phyloP scores from a whole-genome alignment of 2,329 filamentous ascomycete species.

The Fusarium beomiforme region DNA sequence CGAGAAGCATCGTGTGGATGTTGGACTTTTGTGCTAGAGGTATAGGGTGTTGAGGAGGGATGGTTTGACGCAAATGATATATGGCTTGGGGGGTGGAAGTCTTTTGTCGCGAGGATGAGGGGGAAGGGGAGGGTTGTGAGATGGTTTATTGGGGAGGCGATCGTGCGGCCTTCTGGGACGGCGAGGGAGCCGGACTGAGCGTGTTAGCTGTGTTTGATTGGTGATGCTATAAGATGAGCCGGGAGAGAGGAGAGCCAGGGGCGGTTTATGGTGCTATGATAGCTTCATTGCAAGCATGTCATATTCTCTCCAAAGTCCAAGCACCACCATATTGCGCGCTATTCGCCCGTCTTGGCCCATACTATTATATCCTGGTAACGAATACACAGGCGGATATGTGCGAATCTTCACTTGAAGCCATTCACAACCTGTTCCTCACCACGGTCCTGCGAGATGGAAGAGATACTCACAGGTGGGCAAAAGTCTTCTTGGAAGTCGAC shows the following conservation, averaged over 20 bases:
- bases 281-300: too few relatives aligned
- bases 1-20: slow-evolving; percentile 73
- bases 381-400: too few relatives aligned
- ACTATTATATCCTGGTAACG: too few relatives aligned
- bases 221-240: too few relatives aligned
- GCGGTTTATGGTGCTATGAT: too few relatives aligned
- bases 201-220: too few relatives aligned
- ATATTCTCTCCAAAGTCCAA: too few relatives aligned
- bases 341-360: not conserved
- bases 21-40: slow-evolving; percentile 68
- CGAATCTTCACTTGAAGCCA: not conserved
- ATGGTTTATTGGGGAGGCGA: slow-evolving; percentile 76
- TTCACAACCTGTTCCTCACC: not conserved
- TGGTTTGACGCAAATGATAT: slow-evolving; percentile 92
- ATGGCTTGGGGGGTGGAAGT: slow-evolving; percentile 87
- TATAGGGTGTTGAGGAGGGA: slow-evolving; percentile 71
- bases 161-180: slow-evolving; percentile 76
- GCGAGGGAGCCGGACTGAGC: slow-evolving; percentile 84
- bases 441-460: not conserved
- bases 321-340: not conserved
- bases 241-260: too few relatives aligned
- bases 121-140: slow-evolving; percentile 78
- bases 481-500: slow-evolving; percentile 97
- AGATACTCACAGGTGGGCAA: slow-evolving; percentile 78
- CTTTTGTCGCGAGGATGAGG: slow-evolving; percentile 85